A percentile compares a stretch with the other conserved stretches of the same genome.
Evolutionary conservation across 345 rosid species (phyloP).

Genomic region (Brassica cretica): DNA sequence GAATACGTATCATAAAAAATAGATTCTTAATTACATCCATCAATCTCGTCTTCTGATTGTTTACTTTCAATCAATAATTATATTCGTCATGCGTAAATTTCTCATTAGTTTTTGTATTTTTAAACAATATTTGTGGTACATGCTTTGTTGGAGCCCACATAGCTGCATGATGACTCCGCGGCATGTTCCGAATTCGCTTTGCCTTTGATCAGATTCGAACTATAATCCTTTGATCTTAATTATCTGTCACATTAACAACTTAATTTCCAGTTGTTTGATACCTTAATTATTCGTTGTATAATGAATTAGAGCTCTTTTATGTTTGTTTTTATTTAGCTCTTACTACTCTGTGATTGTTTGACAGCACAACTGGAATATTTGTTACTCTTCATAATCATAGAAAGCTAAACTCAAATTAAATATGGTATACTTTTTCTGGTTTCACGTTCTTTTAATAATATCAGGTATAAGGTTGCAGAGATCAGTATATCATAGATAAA

Average conservation of each 20-base stretch:
- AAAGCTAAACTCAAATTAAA: neutral
- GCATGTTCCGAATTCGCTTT: slow-evolving; percentile 42
- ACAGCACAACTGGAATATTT: slow-evolving; percentile 18
- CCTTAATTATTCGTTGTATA: slow-evolving; percentile 34
- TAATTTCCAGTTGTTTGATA: slow-evolving; percentile 28
- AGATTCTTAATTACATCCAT: slow-evolving; percentile 26
- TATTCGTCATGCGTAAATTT: slow-evolving; percentile 18
- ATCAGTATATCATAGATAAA: neutral
- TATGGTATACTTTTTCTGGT: neutral
- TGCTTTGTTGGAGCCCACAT: slow-evolving; percentile 43
- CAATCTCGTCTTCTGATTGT: slow-evolving; percentile 13
- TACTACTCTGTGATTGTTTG: slow-evolving; percentile 23
- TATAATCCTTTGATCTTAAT: slow-evolving; percentile 30
- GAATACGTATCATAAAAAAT: neutral
- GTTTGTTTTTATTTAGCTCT: neutral
- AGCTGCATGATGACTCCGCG: slow-evolving; percentile 46
- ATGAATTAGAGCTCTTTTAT: neutral
- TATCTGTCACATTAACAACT: slow-evolving; percentile 34
- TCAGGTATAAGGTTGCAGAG: neutral
- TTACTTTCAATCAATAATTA: slow-evolving; percentile 9
- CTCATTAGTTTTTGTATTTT: neutral
- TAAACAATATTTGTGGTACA: slow-evolving; percentile 29
- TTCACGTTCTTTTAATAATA: neutral
- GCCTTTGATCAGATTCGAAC: slow-evolving; percentile 28
- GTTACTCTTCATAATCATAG: slow-evolving; percentile 13